Evolutionary conservation across 768 basidiomycete species (phyloP), one percentile per base, ranked within the genome.

Genomic region (Hemileccinum rubropunctum): DNA sequence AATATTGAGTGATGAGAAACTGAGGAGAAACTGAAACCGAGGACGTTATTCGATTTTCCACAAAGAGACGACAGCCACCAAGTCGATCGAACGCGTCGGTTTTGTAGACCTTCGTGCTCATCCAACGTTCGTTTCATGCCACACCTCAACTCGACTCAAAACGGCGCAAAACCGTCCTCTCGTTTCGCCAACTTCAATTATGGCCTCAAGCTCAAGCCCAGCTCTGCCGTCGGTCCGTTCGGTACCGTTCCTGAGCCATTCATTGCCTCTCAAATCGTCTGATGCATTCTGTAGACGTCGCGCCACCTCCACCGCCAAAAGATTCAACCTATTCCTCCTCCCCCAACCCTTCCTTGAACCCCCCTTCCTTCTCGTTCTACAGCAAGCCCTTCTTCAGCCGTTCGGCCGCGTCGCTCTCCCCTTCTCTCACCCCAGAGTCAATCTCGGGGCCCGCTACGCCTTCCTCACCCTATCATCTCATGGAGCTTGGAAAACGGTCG

Each of bases 301-400:
- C 51, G 41, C 68, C 72, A 30, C 80, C 79, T 7, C 78, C 72
- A 2, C 86, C 86, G 0, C 84, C 84, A 35, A 87, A 88, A 66
- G 86, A 30, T 23, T 23, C 6, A 23, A 23, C 23, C 27, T 28
- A 88, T 56, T 60, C 71, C 27, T n/a, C n/a, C n/a, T n/a, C n/a
- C 23, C 23, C 23, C 3, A 23, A 6, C 6, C 46, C 43, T 14
- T 37, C 50, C 7, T 27, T 50, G 14, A 57, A 41, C 47, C 57
- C 56, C 6, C 37, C 54, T 26, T 43, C 54, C 0, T 3, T 45
- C 0, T 2, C 45, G 0, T 38, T 53, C 4, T 64, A 66, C 58
- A 70, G 59, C 57, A 70, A 54, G 45, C 66, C 72, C 11, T 52
- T 74, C 57, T 69, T 69, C 58, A 72, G 57, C 21, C 72, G 73